Evolutionary conservation across 257 asterid species (phyloP).

Genomic region (Solanum neorickii): DNA sequence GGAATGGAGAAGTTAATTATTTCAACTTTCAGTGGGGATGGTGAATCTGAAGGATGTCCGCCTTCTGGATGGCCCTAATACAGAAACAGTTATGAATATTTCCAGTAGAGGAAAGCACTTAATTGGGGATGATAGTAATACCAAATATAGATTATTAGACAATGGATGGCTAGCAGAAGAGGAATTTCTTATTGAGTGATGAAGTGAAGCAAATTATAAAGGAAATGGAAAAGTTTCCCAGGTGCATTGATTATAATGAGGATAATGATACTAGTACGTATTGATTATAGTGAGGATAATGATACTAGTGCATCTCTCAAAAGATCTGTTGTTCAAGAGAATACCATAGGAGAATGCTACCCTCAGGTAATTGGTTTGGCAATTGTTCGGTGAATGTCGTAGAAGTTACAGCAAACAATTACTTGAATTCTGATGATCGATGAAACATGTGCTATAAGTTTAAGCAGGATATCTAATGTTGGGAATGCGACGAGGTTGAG

Average conservation of each 20-base stretch:
- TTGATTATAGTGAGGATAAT: not conserved
- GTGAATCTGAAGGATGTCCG: not conserved
- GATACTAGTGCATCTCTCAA: not conserved
- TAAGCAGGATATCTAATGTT: not conserved
- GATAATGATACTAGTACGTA: not conserved
- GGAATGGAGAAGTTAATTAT: not conserved
- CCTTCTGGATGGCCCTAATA: not conserved
- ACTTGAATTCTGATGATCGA: not conserved
- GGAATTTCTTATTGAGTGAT: not conserved
- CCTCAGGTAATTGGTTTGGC: not conserved
- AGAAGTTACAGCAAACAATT: not conserved
- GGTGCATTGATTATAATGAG: not conserved
- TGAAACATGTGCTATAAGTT: not conserved
- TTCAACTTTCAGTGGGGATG: not conserved
- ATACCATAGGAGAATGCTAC: not conserved
- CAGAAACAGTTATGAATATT: not conserved
- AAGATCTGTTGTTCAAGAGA: not conserved
- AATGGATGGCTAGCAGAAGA: not conserved
- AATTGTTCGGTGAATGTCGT: not conserved
- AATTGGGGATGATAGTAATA: not conserved
- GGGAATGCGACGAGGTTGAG: not conserved
- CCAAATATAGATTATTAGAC: not conserved
- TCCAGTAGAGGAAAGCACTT: not conserved
- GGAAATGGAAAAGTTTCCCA: not conserved
- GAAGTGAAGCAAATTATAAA: not conserved